A percentile compares a stretch with the other conserved stretches of the same genome.
These are phyloP conservation scores for Colletotrichum sp. DNA, from an alignment of 2,329 filamentous ascomycete genomes.

Conservation along the genomic window DNA sequence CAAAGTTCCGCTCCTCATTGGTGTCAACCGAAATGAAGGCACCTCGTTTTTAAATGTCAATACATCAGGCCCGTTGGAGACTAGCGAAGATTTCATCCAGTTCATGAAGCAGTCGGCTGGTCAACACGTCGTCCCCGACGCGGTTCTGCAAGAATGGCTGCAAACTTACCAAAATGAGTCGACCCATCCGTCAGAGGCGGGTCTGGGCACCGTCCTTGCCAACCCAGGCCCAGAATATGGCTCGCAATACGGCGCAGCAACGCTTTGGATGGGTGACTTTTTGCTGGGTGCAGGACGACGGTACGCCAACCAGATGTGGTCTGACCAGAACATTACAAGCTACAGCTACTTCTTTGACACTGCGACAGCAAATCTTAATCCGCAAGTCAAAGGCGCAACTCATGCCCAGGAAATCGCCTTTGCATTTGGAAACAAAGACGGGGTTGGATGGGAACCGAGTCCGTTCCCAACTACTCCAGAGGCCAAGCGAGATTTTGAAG, in stretches of 20 bases:
- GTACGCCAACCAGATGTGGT: background rate
- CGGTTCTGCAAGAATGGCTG: background rate
- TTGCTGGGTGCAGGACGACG: background rate
- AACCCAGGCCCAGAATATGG: background rate
- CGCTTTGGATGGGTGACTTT: background rate
- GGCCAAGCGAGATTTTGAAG: accelerated
- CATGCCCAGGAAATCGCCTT: background rate
- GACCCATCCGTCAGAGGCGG: background rate
- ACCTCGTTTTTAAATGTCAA: background rate
- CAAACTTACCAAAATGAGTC: background rate
- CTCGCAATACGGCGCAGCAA: background rate
- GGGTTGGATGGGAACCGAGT: background rate
- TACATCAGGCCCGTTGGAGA: background rate
- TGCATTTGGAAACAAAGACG: background rate
- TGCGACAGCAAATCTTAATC: background rate
- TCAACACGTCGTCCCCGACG: background rate
- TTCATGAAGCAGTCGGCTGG: background rate
- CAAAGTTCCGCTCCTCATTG: background rate
- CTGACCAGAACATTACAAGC: background rate
- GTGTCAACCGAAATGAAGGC: background rate
- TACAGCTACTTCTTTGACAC: background rate
- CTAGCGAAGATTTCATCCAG: background rate
- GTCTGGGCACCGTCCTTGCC: background rate
- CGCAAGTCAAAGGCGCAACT: background rate
- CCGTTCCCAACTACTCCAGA: background rate